phyloP scores from a whole-genome alignment of 768 basidiomycete genomes.

The Suillus discolor region DNA sequence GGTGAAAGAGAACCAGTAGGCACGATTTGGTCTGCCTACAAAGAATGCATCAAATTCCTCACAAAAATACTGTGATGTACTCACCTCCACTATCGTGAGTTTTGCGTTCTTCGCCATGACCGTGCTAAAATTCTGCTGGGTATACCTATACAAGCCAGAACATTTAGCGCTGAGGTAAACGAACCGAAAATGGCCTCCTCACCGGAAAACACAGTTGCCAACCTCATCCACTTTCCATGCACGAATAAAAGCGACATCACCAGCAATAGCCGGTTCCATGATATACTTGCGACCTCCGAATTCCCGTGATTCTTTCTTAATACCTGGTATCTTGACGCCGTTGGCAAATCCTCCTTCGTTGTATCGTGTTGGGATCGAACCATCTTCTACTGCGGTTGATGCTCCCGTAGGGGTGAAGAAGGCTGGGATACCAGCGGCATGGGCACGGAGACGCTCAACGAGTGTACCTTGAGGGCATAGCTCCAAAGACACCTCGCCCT shows the following conservation, averaged over 20 bases:
- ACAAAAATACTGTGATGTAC: conserved; percentile 1
- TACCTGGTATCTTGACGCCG: conserved; percentile 72
- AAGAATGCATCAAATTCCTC: conserved; percentile 12
- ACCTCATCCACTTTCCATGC: conserved; percentile 94
- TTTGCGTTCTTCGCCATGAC: conserved; percentile 93
- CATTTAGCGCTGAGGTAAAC: background rate
- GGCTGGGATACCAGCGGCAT: conserved; percentile 91
- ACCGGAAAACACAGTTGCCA: conserved; percentile 92
- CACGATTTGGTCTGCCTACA: conserved; percentile 86
- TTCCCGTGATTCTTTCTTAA: conserved; percentile 74
- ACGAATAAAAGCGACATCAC: conserved; percentile 82
- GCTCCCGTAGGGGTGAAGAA: conserved; percentile 94
- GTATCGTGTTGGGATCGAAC: conserved; percentile 77
- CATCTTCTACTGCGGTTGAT: conserved; percentile 83
- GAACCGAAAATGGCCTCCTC: conserved; percentile 15
- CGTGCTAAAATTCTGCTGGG: conserved; percentile 85
- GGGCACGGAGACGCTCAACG: conserved; percentile 84
- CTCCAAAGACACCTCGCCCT: conserved; percentile 80
- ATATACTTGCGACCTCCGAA: conserved; percentile 79
- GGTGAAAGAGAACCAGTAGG: conserved; percentile 81
- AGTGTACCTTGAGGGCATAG: conserved; percentile 93
- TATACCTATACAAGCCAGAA: conserved; percentile 52
- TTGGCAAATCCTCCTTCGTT: conserved; percentile 70
- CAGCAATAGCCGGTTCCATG: conserved; percentile 77
- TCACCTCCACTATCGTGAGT: conserved; percentile 86